Conservation (phyloP, 1,284 basidiomycete species). For the Cryptococcus sp. region DNA sequence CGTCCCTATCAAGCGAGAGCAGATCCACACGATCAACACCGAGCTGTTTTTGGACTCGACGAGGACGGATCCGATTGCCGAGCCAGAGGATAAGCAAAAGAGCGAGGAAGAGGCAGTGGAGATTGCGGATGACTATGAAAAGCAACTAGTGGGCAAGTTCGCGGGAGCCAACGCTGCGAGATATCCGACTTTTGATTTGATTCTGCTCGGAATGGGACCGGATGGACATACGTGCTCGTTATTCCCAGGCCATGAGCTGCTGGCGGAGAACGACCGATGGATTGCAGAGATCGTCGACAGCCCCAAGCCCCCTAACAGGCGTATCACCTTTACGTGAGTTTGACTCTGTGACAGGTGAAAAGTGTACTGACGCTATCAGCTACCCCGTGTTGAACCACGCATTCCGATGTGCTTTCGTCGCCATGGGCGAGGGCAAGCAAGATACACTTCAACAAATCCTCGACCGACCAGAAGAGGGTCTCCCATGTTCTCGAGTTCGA, state of each 20-base stretch:
- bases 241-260: constrained; percentile 84
- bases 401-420: constrained; percentile 77
- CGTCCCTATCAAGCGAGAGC: constrained; percentile 62
- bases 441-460: constrained; percentile 69
- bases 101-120: constrained; percentile 64
- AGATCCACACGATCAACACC: constrained; percentile 83
- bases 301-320: constrained; percentile 84
- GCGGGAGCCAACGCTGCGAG: constrained; percentile 82
- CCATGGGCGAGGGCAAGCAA: constrained; percentile 74
- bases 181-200: constrained; percentile 91
- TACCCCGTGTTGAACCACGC: constrained; percentile 92
- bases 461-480: constrained; percentile 70
- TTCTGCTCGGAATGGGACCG: constrained; percentile 86
- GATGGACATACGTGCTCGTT: constrained; percentile 96
- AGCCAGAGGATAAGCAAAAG: constrained; percentile 39
- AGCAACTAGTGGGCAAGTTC: constrained; percentile 84
- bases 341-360: neutral
- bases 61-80: constrained; percentile 40
- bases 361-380: constrained; percentile 16
- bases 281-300: constrained; percentile 88
- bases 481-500: constrained; percentile 78
- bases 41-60: constrained; percentile 54
- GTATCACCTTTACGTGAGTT: constrained; percentile 61
- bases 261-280: constrained; percentile 84
- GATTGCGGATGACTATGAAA: constrained; percentile 86